Evolutionary conservation across 1,139 yeast genomes (phyloP), one percentile per base, ranked within the genome.

Genomic region (Yamadazyma siamensis): DNA sequence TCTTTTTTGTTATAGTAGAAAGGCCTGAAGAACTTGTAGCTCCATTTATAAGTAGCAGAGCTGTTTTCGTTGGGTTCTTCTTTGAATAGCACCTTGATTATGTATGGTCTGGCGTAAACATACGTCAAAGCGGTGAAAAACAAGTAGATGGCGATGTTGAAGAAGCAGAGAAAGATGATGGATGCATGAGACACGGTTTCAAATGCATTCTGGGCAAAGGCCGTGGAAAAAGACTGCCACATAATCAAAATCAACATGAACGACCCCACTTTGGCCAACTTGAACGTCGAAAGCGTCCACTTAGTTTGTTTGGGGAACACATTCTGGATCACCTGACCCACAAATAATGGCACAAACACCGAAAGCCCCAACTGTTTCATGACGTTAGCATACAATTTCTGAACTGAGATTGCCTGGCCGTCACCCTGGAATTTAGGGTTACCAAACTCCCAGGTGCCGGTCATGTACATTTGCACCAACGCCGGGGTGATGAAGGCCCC

Each of bases 401-500:
- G 62, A 27, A 85, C 70, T 10, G 70, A 52, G 3, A 74, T 54
- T 15, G 64, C 59, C n/a, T 43, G 40, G 1, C 74, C 82, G 2
- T 41, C 47, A 2, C 51, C 40, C 43, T 60, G 71, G 34, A 60
- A 58, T 2, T 84, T 77, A 4, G 96, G 96, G 49, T 86, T 86
- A n/a, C 91, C 95, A 51, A 80, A 85, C 9, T 61, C 67, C 80
- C 94, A 86, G 0, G 65, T 56, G 1, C 81, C 70, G 2, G 67
- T 56, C 44, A 75, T 52, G 50, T 73, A 86, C 77, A 87, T 59
- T 50, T 87, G 95, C 5, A 79, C 71, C 31, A 87, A 59, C 0
- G 94, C 91, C 0, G 96, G 96, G 0, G 95, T 83, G 16, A 88
- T 65, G 46, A 87, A 87, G 0, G 94, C 94, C 4, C 96, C 96